These are phyloP conservation scores for Megacollybia platyphylla DNA, from an alignment of 1,284 basidiomycete genomes.

Conservation along the genomic window DNA sequence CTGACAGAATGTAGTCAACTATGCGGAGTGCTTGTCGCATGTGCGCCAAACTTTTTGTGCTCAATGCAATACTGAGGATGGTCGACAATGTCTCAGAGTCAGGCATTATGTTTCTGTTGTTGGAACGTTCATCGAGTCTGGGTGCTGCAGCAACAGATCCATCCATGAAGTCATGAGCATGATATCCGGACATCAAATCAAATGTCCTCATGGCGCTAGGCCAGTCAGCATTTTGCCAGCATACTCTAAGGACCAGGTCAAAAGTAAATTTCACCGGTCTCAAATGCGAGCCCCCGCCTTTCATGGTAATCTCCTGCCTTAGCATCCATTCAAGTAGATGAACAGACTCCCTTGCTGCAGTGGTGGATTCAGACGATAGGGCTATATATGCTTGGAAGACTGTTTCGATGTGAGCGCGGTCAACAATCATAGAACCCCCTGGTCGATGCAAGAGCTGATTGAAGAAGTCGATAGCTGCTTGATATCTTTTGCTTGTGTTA, in stretches of 20 bases:
- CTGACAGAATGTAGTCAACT: constrained; percentile 20
- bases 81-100: constrained; percentile 35
- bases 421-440: constrained; percentile 26
- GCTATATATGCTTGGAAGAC: constrained; percentile 38
- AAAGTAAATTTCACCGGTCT: constrained; percentile 37
- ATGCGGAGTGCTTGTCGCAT: constrained; percentile 50
- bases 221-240: constrained; percentile 54
- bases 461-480: constrained; percentile 40
- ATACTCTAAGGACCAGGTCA: constrained; percentile 42
- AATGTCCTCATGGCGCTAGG: constrained; percentile 37
- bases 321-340: constrained; percentile 54
- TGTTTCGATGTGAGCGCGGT: constrained; percentile 42
- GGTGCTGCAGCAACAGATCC: constrained; percentile 21
- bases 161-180: constrained; percentile 36
- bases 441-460: constrained; percentile 36
- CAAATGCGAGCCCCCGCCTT: constrained; percentile 25
- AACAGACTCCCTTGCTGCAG: constrained; percentile 27
- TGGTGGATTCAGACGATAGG: constrained; percentile 22
- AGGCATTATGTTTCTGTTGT: constrained; percentile 29
- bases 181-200: constrained; percentile 56
- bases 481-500: constrained; percentile 28
- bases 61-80: constrained; percentile 40
- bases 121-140: constrained; percentile 22
- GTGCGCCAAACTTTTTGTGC: constrained; percentile 29
- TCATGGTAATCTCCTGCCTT: constrained; percentile 26